Evolutionary conservation across 352 stramenopile species (phyloP), one percentile per base, ranked within the genome.

Genomic region (Globisporangium apiculatum): DNA sequence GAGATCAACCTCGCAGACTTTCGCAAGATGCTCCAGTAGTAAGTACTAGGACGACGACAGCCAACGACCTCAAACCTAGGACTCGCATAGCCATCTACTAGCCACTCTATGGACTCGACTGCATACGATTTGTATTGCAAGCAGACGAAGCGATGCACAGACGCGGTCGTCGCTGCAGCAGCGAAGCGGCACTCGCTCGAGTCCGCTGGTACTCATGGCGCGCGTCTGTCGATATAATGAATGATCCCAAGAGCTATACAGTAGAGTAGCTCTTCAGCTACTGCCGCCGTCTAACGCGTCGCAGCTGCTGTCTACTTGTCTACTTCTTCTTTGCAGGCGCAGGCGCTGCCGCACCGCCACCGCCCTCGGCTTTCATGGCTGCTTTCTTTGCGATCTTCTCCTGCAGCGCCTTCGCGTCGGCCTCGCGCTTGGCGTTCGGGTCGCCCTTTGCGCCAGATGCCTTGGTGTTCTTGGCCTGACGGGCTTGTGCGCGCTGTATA

Each of bases 341-440:
- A 18, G 66, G 37, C 5, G 48, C 51, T 36, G 48, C 57, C 43
- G 72, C 66, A 40, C 75, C 72, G 5, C 75, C 66, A 40, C 75
- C 72, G 5, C 75, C 81, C 41, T 71, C 73, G 2, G 72, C 66
- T 61, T 89, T 90, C 66, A 72, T 71, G 1, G 78, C 78, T 12
- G 76, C 78, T 58, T 92, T 92, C 18, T 71, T 73, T 3, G 80
- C 83, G 36, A 92, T 91, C 58, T 92, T 92, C 61, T 92, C 83
- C 65, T 88, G 78, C 15, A 92, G 66, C 14, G 83, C 83, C 72
- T 92, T 90, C 35, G 75, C 78, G 51, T 91, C 76, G 5, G 79
- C 80, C 49, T 89, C 83, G 8, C 81, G 72, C 14, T 79, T 80
- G 9, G 79, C 79, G 17, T 76, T 69, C 12, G 79, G 75, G 58